A percentile compares a stretch with the other conserved stretches of the same genome.
These are phyloP conservation scores for Candida morakotiae DNA, from an alignment of 805 yeast species.

Conservation along the genomic window DNA sequence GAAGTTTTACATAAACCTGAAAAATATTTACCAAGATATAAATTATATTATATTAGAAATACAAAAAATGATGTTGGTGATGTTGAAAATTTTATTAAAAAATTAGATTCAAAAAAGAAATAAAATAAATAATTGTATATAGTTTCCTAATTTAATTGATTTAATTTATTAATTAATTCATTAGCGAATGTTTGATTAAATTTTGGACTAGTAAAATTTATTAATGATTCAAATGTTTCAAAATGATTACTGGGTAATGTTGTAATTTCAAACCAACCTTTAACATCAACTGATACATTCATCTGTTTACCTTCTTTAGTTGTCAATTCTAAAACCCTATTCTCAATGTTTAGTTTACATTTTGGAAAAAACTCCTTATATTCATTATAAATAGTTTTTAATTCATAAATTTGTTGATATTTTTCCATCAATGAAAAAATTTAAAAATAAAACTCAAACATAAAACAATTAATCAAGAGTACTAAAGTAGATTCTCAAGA, in stretches of 20 bases:
- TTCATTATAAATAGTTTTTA: constrained; percentile 16
- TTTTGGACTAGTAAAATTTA: constrained; percentile 20
- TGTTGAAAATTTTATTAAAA: constrained; percentile 41
- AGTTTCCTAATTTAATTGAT: constrained; percentile 3
- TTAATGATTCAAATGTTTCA: constrained; percentile 30
- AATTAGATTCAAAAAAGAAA: constrained; percentile 5
- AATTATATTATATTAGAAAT: constrained; percentile 86
- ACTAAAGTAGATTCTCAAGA: too few species aligned
- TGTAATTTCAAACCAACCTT: constrained; percentile 25
- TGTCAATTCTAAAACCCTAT: constrained; percentile 10
- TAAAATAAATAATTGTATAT: constrained; percentile 1
- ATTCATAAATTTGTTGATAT: constrained; percentile 15
- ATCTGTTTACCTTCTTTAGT: constrained; percentile 14
- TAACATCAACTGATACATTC: constrained; percentile 19
- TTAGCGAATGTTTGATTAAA: constrained; percentile 18
- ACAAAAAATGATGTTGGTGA: constrained; percentile 74
- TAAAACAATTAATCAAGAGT: background rate
- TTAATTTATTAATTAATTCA: constrained; percentile 15
- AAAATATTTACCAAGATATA: constrained; percentile 70
- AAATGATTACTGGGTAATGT: constrained; percentile 9
- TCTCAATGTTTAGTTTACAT: constrained; percentile 9
- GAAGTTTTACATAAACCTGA: constrained; percentile 75
- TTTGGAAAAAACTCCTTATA: constrained; percentile 18
- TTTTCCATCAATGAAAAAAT: constrained; percentile 12
- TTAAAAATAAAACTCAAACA: background rate